Base-by-base conservation (phyloP, 305 asterid genomes). In the Fraxinus xanthoxyloides region DNA sequence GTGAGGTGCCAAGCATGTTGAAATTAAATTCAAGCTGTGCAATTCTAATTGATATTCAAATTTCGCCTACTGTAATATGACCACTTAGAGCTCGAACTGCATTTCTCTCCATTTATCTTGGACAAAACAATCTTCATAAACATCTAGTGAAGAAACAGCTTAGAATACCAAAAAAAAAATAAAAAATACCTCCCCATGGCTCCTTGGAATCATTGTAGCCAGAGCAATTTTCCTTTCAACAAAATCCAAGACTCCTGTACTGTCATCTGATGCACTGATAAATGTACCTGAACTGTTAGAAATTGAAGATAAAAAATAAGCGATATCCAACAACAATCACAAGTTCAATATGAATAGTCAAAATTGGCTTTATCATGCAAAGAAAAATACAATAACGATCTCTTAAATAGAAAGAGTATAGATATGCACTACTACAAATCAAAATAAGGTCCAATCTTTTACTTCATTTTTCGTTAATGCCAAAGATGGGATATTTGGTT, bases 161-260 rank as follows among this genome's bases (percentile, higher is more conserved):
- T 51, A 13, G 75, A 15, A 77, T 72, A 38, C 46, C 43, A 38
- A 23, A 24, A 61, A 61, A 21, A 2, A 2, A 79, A 84, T 56
- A 84, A 73, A 28, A 26, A 1, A 77, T 87, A 91, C 98, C 98
- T 94, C 98, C 59, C 98, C 97, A 38, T 94, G 92, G 76, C 82
- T 84, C 86, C 86, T 85, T 2, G 97, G 97, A 69, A 94, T 82
- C 94, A 89, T 91, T 73, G 98, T 90, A 19, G 82, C 95, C 87
- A 85, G 87, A 31, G 95, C 93, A 67, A 92, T 94, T 87, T 92
- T 94, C 83, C 85, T 82, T 93, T 94, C 98, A 9, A 94, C 78
- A 54, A 63, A 78, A 79, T 80, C 91, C 89, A 92, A 83, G 56
- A 72, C 79, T 80, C 96, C 91, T 28, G 89, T 85, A 40, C 88